Evolutionary conservation across 164 flowering plant species (phyloP).

Genomic region (Litsea cubeba): DNA sequence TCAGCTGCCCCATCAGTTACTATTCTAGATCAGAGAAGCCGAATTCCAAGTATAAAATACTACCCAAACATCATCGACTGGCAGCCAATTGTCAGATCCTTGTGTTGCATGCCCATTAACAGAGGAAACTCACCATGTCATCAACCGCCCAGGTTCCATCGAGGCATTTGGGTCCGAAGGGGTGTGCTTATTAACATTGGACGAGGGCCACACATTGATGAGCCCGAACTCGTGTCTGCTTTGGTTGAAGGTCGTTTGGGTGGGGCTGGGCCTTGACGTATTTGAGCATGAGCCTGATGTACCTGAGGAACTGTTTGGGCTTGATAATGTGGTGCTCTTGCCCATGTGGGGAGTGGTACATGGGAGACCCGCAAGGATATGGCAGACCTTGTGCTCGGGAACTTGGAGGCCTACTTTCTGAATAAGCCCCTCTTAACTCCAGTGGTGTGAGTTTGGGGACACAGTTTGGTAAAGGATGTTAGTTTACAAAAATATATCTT

Average conservation of each 20-base stretch:
- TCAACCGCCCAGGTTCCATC: too few relatives aligned
- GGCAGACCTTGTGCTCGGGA: constrained; percentile 42
- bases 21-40: too few relatives aligned
- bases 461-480: too few relatives aligned
- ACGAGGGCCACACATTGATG: constrained; percentile 55
- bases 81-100: too few relatives aligned
- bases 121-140: too few relatives aligned
- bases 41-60: too few relatives aligned
- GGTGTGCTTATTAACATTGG: constrained; percentile 76
- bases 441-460: constrained; percentile 17
- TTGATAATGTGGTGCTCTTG: constrained; percentile 44
- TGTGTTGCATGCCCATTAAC: too few relatives aligned
- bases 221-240: constrained; percentile 52
- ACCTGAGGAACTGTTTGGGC: constrained; percentile 36
- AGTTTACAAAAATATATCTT: too few relatives aligned
- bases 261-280: constrained; percentile 71
- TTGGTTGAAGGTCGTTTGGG: constrained; percentile 53
- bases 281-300: constrained; percentile 49
- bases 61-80: too few relatives aligned
- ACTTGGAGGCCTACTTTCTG: constrained; percentile 41
- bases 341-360: constrained; percentile 48
- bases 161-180: too few relatives aligned
- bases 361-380: constrained; percentile 35
- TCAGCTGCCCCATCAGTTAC: too few relatives aligned
- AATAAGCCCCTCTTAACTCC: constrained; percentile 43